Evolutionary conservation across 768 basidiomycete species (phyloP).

Genomic region (Pleurotus citrinopileatus): DNA sequence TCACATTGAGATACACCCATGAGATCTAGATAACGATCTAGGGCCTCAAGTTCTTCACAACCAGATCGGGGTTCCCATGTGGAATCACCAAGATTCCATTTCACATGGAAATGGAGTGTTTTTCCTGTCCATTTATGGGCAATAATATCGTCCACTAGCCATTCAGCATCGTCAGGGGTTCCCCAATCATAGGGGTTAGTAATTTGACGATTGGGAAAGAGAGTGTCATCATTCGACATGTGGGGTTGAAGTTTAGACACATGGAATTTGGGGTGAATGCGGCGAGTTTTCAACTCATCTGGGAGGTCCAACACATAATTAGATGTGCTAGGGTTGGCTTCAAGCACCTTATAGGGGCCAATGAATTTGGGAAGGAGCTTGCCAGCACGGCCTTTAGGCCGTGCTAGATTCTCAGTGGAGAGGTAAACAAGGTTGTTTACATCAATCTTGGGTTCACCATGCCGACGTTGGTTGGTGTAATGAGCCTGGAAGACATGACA

Average conservation of each 20-base stretch:
- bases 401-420: constrained; percentile 30
- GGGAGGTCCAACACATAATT: constrained; percentile 28
- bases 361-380: constrained; percentile 36
- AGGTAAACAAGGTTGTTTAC: constrained; percentile 29
- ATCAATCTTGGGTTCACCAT: constrained; percentile 13
- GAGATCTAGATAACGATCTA: constrained; percentile 28
- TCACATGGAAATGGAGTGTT: constrained; percentile 21
- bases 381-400: constrained; percentile 28
- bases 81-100: constrained; percentile 29
- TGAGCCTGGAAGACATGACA: constrained; percentile 25
- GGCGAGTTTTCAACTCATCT: constrained; percentile 16
- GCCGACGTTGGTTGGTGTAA: constrained; percentile 23
- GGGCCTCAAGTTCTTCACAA: constrained; percentile 23
- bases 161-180: constrained; percentile 27
- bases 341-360: constrained; percentile 31
- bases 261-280: constrained; percentile 35
- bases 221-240: constrained; percentile 24
- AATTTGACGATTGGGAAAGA: constrained; percentile 29
- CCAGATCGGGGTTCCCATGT: constrained; percentile 27
- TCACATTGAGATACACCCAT: constrained; percentile 19
- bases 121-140: constrained; percentile 19
- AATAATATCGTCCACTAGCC: constrained; percentile 32
- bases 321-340: constrained; percentile 16
- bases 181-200: constrained; percentile 36
- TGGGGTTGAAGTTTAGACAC: constrained; percentile 24